A percentile compares a stretch with the other conserved stretches of the same genome.
Evolutionary conservation across 306 rosid genomes (phyloP).

Genomic region (Vigna mungo): DNA sequence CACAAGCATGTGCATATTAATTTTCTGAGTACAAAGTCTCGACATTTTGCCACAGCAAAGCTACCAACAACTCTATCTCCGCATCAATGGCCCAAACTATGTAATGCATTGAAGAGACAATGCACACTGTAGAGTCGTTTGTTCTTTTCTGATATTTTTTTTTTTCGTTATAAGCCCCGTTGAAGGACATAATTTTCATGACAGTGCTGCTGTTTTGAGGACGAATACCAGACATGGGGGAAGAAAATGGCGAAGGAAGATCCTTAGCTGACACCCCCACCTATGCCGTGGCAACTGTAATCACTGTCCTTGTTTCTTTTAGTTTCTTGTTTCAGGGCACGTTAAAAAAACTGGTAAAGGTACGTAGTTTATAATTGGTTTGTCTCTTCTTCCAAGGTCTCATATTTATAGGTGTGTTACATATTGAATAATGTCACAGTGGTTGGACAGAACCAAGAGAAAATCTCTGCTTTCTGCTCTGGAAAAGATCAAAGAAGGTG

Average conservation of each 20-base stretch:
- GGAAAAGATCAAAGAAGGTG: conserved; percentile 88
- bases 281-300: conserved; percentile 87
- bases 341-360: conserved; percentile 63
- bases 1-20: conserved; percentile 54
- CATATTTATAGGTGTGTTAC: conserved; percentile 24
- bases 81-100: conserved; percentile 46
- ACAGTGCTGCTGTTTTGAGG: conserved; percentile 40
- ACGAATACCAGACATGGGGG: conserved; percentile 50
- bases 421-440: conserved; percentile 48
- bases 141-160: background rate
- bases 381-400: conserved; percentile 22
- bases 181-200: conserved; percentile 33
- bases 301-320: conserved; percentile 64
- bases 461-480: conserved; percentile 84
- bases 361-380: conserved; percentile 6
- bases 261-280: conserved; percentile 83
- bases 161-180: background rate
- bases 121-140: background rate
- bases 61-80: conserved; percentile 48
- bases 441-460: conserved; percentile 79
- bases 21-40: conserved; percentile 43
- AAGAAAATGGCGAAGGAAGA: conserved; percentile 57
- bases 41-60: conserved; percentile 40
- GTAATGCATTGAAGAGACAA: conserved; percentile 33
- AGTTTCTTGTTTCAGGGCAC: conserved; percentile 67